A percentile compares a stretch with the other conserved stretches of the same genome.
Conservation (phyloP, 306 rosid genomes). For the Purshia tridentata region DNA sequence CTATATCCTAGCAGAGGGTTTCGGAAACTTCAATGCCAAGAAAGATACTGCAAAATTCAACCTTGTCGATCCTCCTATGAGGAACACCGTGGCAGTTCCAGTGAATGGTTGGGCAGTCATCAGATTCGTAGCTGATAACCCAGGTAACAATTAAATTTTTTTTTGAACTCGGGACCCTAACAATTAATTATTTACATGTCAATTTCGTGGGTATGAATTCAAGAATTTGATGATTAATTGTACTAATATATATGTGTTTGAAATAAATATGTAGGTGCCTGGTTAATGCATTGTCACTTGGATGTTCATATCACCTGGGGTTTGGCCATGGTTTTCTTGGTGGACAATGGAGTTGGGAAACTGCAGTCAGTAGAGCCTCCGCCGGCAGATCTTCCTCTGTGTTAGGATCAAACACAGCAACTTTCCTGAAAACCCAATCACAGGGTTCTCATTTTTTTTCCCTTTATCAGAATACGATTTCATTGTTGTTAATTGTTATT, state of each 20-base stretch:
- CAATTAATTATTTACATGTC: too few relatives aligned
- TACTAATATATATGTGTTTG: neutral
- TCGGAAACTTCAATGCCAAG: slow-evolving; percentile 70
- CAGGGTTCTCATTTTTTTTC: slow-evolving; percentile 33
- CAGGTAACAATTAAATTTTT: slow-evolving; percentile 46
- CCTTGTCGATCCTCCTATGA: slow-evolving; percentile 82
- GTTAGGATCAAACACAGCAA: slow-evolving; percentile 34
- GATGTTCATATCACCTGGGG: slow-evolving; percentile 95
- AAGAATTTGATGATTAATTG: slow-evolving; percentile 4
- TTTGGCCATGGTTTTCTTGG: slow-evolving; percentile 83
- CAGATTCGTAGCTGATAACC: slow-evolving; percentile 90
- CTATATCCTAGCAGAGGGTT: slow-evolving; percentile 76
- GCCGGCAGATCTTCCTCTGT: slow-evolving; percentile 69
- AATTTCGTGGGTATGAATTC: neutral
- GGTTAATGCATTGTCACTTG: slow-evolving; percentile 95
- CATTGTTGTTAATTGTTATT: slow-evolving; percentile 23
- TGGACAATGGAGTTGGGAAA: slow-evolving; percentile 72
- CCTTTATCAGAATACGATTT: slow-evolving; percentile 15
- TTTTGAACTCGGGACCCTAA: too few relatives aligned
- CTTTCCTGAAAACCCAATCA: neutral
- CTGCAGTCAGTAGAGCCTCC: slow-evolving; percentile 70
- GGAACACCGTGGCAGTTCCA: slow-evolving; percentile 89
- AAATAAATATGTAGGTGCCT: slow-evolving; percentile 54
- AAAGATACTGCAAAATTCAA: slow-evolving; percentile 66
- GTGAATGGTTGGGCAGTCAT: slow-evolving; percentile 90